Evolutionary conservation across 257 asterid species (phyloP).

Genomic region (Leonotis leonurus): DNA sequence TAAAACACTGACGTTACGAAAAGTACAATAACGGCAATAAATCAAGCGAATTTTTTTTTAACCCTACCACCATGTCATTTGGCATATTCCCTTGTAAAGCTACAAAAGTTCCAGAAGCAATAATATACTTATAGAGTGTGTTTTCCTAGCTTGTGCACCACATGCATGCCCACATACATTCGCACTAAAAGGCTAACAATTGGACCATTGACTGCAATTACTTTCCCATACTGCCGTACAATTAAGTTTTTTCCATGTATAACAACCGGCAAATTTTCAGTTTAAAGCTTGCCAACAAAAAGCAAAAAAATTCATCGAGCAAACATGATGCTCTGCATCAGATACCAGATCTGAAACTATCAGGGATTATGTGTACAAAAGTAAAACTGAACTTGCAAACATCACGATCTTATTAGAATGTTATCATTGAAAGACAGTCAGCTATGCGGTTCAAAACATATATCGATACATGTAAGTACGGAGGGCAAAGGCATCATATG

Average conservation of each 20-base stretch:
- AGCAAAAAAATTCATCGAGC: neutral
- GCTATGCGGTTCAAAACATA: neutral
- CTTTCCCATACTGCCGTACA: neutral
- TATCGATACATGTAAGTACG: neutral
- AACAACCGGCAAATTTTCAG: neutral
- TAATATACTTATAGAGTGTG: neutral
- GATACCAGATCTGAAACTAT: neutral
- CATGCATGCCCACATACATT: neutral
- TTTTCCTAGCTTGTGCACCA: neutral
- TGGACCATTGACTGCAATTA: neutral
- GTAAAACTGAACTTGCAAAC: too few relatives aligned
- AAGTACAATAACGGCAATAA: neutral
- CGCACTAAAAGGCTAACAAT: neutral
- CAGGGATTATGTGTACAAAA: neutral
- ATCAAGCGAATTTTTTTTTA: neutral
- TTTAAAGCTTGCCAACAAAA: neutral
- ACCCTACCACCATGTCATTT: neutral
- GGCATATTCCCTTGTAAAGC: neutral
- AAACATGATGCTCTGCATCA: neutral
- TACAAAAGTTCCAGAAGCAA: neutral
- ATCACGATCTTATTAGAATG: too few relatives aligned
- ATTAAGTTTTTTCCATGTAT: conserved; percentile 4
- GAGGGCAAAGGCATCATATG: neutral
- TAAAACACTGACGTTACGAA: neutral
- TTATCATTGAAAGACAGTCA: neutral